Percentiles rank a stretch among this genome's conserved stretches.
phyloP scores from a whole-genome alignment of 2,329 filamentous ascomycete species.

The Endoconidiophora laricicola region DNA sequence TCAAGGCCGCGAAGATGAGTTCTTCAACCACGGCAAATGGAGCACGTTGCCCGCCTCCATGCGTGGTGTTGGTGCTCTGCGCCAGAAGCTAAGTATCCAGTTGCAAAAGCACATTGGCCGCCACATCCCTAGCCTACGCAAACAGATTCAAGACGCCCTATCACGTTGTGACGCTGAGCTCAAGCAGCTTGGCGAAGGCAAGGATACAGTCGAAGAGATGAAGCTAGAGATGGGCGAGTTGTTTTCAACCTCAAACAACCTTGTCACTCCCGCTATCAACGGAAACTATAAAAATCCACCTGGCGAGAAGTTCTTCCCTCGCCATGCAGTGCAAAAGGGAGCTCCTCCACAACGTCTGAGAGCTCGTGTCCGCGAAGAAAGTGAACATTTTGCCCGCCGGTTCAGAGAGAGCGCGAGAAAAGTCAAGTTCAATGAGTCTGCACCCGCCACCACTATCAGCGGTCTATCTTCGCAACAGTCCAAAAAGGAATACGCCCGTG shows the following conservation, averaged over 20 bases:
- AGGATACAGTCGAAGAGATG: constrained; percentile 37
- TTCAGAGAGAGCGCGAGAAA: constrained; percentile 34
- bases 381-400: constrained; percentile 31
- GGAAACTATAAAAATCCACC: constrained; percentile 40
- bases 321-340: constrained; percentile 31
- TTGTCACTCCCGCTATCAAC: constrained; percentile 36
- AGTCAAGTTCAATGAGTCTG: constrained; percentile 24
- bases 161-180: constrained; percentile 33
- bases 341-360: constrained; percentile 35
- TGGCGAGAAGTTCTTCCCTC: constrained; percentile 33
- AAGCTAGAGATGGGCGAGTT: constrained; percentile 35
- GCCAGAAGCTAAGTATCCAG: constrained; percentile 32
- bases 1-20: constrained; percentile 27
- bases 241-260: constrained; percentile 34
- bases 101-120: constrained; percentile 35
- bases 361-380: constrained; percentile 34
- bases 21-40: constrained; percentile 34
- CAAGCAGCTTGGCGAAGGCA: constrained; percentile 32
- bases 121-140: constrained; percentile 32
- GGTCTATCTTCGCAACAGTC: constrained; percentile 20
- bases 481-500: constrained; percentile 31
- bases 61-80: constrained; percentile 30
- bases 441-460: constrained; percentile 13
- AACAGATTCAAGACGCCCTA: constrained; percentile 33
- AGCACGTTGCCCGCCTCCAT: constrained; percentile 28